Base-by-base conservation (phyloP, 352 stramenopile species). In the Phytopythium cucurbitacearum region DNA sequence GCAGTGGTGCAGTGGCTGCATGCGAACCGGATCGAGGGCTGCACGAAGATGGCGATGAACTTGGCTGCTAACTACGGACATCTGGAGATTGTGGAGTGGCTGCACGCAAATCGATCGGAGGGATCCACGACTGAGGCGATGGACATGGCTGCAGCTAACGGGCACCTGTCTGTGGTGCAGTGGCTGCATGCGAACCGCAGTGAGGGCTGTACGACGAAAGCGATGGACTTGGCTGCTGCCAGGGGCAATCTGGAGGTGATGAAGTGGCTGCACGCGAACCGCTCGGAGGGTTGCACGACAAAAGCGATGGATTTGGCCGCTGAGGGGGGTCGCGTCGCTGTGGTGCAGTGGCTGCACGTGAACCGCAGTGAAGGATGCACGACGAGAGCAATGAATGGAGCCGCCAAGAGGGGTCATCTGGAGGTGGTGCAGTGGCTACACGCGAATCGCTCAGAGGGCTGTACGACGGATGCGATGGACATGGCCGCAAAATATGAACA, bases 61-160 rank as follows among this genome's bases (percentile, higher is more conserved):
- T 61, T 59, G 52, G 64, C 64, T 32, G 51, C 64, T 6, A 67
- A 53, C 38, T 47, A 44, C 21, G 64, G 64, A 15, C 48, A 68
- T 8, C 51, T 71, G 43, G 48, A 65, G 21, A 59, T 71, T 32
- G 56, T 71, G 2, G 51, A 59, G 49, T 73, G 62, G 34, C 47
- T 73, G 28, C 60, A 69, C 51, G 37, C 60, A 12, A 35, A 73
- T 11, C 52, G 64, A 3, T 62, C 12, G 9, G 64, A 69, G 69
- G 64, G 64, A 1, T 73, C 60, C 21, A 67, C 60, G 7, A 65
- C 67, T 34, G 64, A 64, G 5, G 64, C 64, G 38, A 69, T 73
- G 64, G 49, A 67, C 32, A 64, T 56, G 49, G 64, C 61, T 15
- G 61, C 60, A 11, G 47, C 65, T 2, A 43, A 58, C 11, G 56